phyloP scores from a whole-genome alignment of 768 basidiomycete genomes.

The Auricularia heimuer region DNA sequence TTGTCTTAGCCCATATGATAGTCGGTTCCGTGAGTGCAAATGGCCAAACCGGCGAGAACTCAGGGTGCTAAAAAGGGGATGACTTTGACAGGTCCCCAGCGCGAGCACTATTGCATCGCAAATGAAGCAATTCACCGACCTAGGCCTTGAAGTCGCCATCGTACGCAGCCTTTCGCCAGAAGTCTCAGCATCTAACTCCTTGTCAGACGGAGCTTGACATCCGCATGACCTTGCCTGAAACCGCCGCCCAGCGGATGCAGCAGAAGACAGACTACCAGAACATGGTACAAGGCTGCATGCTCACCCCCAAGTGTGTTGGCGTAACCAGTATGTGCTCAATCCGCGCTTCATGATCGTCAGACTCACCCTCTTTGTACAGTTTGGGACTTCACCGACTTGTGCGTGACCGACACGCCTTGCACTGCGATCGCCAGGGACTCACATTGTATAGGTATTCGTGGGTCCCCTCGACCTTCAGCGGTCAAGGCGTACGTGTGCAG shows the following conservation, averaged over 20 bases:
- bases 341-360: too few relatives aligned
- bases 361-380: constrained; percentile 13
- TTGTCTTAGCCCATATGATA: constrained; percentile 30
- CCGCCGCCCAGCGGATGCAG: constrained; percentile 37
- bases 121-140: constrained; percentile 41
- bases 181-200: background rate
- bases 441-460: constrained; percentile 23
- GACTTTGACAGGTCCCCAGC: constrained; percentile 30
- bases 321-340: constrained; percentile 10
- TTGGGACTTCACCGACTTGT: constrained; percentile 32
- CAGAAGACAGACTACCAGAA: constrained; percentile 50
- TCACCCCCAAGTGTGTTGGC: constrained; percentile 26
- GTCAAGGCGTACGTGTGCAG: constrained; percentile 20
- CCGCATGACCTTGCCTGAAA: constrained; percentile 41
- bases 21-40: constrained; percentile 26
- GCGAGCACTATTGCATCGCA: constrained; percentile 32
- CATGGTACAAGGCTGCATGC: constrained; percentile 46
- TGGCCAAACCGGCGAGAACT: too few relatives aligned
- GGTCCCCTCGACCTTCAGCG: constrained; percentile 24
- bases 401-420: constrained; percentile 9
- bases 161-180: background rate
- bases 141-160: constrained; percentile 58
- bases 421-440: background rate
- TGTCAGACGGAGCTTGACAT: constrained; percentile 11
- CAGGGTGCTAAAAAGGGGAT: too few relatives aligned